Percentiles rank a stretch among this genome's conserved stretches.
Evolutionary conservation across 176 grass and related monocot species (phyloP).

Genomic region (Metroxylon sagu): DNA sequence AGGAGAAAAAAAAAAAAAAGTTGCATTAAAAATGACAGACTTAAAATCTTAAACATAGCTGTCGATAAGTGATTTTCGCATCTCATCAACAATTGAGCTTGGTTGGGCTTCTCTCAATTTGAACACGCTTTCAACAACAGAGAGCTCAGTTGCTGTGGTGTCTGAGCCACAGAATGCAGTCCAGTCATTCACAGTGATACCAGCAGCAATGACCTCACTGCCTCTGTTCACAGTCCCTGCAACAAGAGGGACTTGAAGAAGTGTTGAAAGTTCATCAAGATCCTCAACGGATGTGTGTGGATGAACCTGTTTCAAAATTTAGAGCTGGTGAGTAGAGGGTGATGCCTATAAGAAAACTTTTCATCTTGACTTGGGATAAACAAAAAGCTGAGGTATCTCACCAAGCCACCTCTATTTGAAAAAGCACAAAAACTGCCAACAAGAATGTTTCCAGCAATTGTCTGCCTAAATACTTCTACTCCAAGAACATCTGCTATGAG

Average conservation of each 20-base stretch:
- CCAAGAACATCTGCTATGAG: constrained; percentile 88
- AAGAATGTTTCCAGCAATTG: constrained; percentile 87
- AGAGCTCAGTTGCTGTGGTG: constrained; percentile 91
- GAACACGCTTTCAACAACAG: constrained; percentile 87
- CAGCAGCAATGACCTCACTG: constrained; percentile 82
- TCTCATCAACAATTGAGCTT: constrained; percentile 60
- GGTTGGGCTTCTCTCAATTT: constrained; percentile 81
- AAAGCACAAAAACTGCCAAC: constrained; percentile 86
- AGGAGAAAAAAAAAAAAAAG: too few relatives aligned
- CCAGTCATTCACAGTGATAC: constrained; percentile 96
- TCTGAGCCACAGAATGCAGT: constrained; percentile 90
- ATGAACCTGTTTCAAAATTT: constrained; percentile 52
- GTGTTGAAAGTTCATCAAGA: constrained; percentile 87
- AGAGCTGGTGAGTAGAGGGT: too few relatives aligned
- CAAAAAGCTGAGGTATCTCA: constrained; percentile 9
- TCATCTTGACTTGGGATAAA: too few relatives aligned
- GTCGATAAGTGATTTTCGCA: constrained; percentile 94
- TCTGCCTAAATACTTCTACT: constrained; percentile 90
- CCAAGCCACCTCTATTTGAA: constrained; percentile 87
- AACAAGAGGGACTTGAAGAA: constrained; percentile 92
- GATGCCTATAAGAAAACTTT: too few relatives aligned
- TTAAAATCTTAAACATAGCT: constrained; percentile 48
- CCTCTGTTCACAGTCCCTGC: constrained; percentile 96
- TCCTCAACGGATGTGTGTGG: constrained; percentile 96
- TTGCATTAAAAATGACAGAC: too few relatives aligned